Conservation (phyloP, 2,329 filamentous ascomycete species). For the Trichocomaceae sp. region DNA sequence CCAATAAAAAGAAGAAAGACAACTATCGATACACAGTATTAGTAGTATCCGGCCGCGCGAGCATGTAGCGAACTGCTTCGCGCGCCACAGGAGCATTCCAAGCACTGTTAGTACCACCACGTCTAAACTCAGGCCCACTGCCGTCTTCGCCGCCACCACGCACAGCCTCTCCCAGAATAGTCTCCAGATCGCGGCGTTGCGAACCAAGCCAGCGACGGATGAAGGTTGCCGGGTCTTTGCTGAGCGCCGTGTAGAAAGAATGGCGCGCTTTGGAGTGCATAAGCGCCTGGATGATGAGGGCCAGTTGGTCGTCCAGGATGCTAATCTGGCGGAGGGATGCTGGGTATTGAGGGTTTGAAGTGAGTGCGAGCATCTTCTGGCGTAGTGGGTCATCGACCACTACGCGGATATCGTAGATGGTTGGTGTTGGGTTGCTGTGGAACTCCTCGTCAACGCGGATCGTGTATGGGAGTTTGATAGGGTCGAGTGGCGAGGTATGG, state of each 20-base stretch:
- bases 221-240: constrained; percentile 76
- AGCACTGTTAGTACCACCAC: constrained; percentile 51
- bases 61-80: constrained; percentile 57
- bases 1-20: not conserved
- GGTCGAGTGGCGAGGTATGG: constrained; percentile 72
- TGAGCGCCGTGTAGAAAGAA: constrained; percentile 72
- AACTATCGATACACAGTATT: constrained; percentile 12
- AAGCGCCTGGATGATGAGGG: constrained; percentile 73
- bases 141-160: constrained; percentile 52
- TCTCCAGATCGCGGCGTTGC: constrained; percentile 83
- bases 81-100: constrained; percentile 58
- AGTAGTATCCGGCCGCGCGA: constrained; percentile 43
- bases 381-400: constrained; percentile 76
- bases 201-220: constrained; percentile 82
- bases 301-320: constrained; percentile 75
- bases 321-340: constrained; percentile 69
- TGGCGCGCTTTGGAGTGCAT: constrained; percentile 83
- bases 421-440: constrained; percentile 66
- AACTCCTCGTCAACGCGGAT: constrained; percentile 86
- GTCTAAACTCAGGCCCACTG: constrained; percentile 39
- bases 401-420: constrained; percentile 85
- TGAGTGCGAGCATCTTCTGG: constrained; percentile 57
- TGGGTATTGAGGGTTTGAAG: constrained; percentile 64
- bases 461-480: constrained; percentile 80
- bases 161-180: constrained; percentile 75